Percentiles rank a stretch among this genome's conserved stretches.
Evolutionary conservation across 2,329 filamentous ascomycete species (phyloP).

Genomic region (Sporothrix euskadiensis): DNA sequence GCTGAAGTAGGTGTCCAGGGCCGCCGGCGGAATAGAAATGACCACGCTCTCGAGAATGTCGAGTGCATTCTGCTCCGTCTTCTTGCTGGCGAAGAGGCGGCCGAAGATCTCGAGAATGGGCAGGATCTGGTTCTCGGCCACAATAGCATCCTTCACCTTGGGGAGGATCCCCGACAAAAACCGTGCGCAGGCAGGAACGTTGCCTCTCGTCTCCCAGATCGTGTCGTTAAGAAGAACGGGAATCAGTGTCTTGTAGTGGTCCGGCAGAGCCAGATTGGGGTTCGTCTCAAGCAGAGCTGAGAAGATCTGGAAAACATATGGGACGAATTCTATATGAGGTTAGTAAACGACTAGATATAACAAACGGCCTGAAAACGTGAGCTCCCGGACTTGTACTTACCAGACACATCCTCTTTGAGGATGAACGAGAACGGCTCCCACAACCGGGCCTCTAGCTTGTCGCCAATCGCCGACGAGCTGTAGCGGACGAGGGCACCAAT

Average conservation of each 20-base stretch:
- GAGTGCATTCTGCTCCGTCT: slow-evolving; percentile 82
- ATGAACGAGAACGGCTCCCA: slow-evolving; percentile 82
- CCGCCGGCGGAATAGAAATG: slow-evolving; percentile 68
- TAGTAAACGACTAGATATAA: neutral
- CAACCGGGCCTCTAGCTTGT: slow-evolving; percentile 74
- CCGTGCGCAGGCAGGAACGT: slow-evolving; percentile 86
- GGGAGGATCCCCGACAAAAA: slow-evolving; percentile 82
- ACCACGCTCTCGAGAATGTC: slow-evolving; percentile 85
- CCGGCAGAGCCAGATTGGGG: slow-evolving; percentile 72
- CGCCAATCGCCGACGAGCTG: slow-evolving; percentile 64
- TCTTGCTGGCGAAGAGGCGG: slow-evolving; percentile 77
- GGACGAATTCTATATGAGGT: slow-evolving; percentile 70
- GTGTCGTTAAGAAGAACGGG: slow-evolving; percentile 75
- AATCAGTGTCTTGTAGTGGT: slow-evolving; percentile 78
- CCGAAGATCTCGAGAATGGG: slow-evolving; percentile 95
- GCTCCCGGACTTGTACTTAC: neutral
- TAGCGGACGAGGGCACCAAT: slow-evolving; percentile 82
- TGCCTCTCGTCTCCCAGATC: slow-evolving; percentile 90
- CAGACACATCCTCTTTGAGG: slow-evolving; percentile 74
- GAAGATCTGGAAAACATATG: slow-evolving; percentile 94
- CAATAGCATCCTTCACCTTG: slow-evolving; percentile 70
- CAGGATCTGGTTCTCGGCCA: slow-evolving; percentile 78
- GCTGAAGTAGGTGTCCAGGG: slow-evolving; percentile 74
- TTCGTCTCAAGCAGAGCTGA: slow-evolving; percentile 87
- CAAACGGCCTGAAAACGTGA: neutral